Evolutionary conservation across 2,329 filamentous ascomycete genomes (phyloP).

Genomic region (Calonectria pteridis): DNA sequence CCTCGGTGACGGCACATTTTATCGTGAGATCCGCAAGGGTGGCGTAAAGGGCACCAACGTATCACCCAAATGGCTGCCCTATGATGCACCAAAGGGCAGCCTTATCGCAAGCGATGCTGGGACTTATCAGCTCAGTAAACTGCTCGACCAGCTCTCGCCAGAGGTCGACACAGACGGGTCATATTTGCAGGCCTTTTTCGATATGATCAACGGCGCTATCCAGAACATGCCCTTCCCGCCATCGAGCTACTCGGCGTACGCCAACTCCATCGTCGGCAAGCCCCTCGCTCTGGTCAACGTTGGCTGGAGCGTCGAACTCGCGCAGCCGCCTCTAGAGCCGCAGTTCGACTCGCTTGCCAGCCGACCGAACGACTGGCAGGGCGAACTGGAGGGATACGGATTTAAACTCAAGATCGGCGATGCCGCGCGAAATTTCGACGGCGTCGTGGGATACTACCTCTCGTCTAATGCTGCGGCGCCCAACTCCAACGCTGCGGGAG

Average conservation of each 20-base stretch:
- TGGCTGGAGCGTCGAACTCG: neutral
- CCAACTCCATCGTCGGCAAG: neutral
- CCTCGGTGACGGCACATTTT: neutral
- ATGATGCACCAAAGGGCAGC: neutral
- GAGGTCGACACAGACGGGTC: neutral
- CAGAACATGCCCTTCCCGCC: neutral
- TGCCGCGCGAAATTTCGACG: neutral
- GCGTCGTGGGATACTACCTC: neutral
- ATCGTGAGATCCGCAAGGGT: slow-evolving; percentile 2
- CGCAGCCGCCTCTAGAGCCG: neutral
- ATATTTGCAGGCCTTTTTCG: slow-evolving; percentile 8
- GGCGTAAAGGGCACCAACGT: neutral
- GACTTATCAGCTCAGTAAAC: neutral
- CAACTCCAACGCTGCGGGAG: neutral
- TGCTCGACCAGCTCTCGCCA: neutral
- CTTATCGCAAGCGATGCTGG: neutral
- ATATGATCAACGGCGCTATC: neutral
- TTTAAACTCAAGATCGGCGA: slow-evolving; percentile 1
- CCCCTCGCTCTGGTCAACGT: slow-evolving; percentile 8
- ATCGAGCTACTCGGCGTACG: neutral
- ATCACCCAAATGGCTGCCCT: neutral
- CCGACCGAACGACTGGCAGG: neutral
- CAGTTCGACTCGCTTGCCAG: neutral
- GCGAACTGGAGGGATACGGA: neutral
- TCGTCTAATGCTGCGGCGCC: neutral